A percentile compares a stretch with the other conserved stretches of the same genome.
These are phyloP conservation scores for Truncatella angustata DNA, from an alignment of 2,329 filamentous ascomycete genomes.

Conservation along the genomic window DNA sequence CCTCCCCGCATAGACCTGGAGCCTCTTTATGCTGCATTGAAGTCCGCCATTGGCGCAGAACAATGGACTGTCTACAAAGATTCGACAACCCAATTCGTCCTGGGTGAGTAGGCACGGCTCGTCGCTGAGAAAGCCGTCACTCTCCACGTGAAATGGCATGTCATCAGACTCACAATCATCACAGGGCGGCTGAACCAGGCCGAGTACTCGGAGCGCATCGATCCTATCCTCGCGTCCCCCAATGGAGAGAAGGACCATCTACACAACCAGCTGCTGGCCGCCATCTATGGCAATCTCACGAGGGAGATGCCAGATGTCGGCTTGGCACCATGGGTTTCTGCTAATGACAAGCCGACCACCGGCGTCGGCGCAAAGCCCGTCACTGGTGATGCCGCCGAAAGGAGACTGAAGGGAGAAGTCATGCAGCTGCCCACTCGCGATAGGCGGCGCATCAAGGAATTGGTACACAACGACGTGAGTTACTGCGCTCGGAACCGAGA, in stretches of 20 bases:
- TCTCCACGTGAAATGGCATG: not conserved
- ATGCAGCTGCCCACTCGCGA: conserved; percentile 69
- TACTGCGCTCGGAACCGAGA: not conserved
- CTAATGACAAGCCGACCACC: conserved; percentile 64
- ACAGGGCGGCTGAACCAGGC: conserved; percentile 62
- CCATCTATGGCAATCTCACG: conserved; percentile 67
- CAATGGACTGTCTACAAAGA: conserved; percentile 66
- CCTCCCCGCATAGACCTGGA: conserved; percentile 67
- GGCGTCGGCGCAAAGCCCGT: conserved; percentile 59
- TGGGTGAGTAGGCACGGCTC: conserved; percentile 45
- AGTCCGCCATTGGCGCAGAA: conserved; percentile 56
- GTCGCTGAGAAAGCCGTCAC: not conserved
- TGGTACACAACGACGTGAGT: conserved; percentile 60
- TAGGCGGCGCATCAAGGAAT: conserved; percentile 64
- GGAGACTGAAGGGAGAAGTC: conserved; percentile 65
- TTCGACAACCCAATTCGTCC: conserved; percentile 59
- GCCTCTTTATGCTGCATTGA: conserved; percentile 61
- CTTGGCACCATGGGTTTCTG: conserved; percentile 69
- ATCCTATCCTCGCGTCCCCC: conserved; percentile 56
- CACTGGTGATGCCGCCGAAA: conserved; percentile 64
- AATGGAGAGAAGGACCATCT: conserved; percentile 61
- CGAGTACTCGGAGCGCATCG: conserved; percentile 59
- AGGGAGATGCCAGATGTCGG: conserved; percentile 67
- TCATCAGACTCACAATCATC: conserved; percentile 16
- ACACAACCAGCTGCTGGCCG: conserved; percentile 66